Evolutionary conservation across 2,329 filamentous ascomycete genomes (phyloP), one percentile per base, ranked within the genome.

Genomic region (Hypoxylon sp.): DNA sequence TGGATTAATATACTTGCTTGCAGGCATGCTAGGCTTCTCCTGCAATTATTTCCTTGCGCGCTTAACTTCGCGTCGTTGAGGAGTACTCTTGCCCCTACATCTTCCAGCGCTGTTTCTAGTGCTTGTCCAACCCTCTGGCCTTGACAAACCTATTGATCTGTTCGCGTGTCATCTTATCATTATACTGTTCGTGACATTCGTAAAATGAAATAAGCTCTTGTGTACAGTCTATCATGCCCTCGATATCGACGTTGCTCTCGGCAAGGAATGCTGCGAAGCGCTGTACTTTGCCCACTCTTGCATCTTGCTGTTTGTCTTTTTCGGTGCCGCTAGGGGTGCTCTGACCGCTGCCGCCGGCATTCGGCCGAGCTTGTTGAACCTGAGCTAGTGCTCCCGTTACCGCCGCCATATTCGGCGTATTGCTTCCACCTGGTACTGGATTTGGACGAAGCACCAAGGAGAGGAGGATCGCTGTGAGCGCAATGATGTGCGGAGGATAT

Each of bases 181-280:
- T 87, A 71, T 88, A 89, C 72, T 87, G 83, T 75, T 89, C 87
- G 55, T 87, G 83, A 66, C 82, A 87, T 75, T 97, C 93, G 77
- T 97, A 97, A 69, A 97, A 87, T 2, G 93, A 94, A 58, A 98
- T 93, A 68, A 97, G 87, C 81, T 97, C 94, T 80, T 98, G 94
- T 0, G 93, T 95, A 75, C 92, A 93, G 79, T 97, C 93, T 55
- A 97, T 91, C 79, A 97, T 90, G 32, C 90, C 91, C 71, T 93
- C 89, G 75, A 97, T 91, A 74, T 97, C 93, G 46, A 97, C 88
- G 62, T 89, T 91, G 74, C 93, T 96, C 76, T 97, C 93, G 0
- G 94, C 92, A 62, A 97, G 84, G 91, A 94, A 98, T 43, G 88
- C 87, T 9, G 93, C 87, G 65, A 87, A 88, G 34, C 85, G 82